phyloP scores from a whole-genome alignment of 2,329 filamentous ascomycete genomes.

The Aurifilum marmelostoma region DNA sequence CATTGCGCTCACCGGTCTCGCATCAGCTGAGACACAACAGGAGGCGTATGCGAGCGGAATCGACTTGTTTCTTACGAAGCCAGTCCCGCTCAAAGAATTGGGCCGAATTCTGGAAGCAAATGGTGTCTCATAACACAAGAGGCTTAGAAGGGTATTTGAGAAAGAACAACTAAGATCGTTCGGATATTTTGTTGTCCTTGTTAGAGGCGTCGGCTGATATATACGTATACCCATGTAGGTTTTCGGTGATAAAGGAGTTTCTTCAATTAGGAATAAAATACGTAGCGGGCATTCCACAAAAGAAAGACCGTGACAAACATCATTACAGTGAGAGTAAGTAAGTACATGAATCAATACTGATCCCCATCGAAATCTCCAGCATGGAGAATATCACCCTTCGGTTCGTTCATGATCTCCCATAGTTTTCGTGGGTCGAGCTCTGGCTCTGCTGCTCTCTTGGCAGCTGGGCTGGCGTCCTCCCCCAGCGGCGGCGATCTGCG shows the following conservation, averaged over 20 bases:
- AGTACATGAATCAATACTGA: background rate
- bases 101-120: constrained; percentile 5
- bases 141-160: background rate
- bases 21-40: constrained; percentile 46
- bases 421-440: constrained; percentile 44
- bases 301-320: background rate
- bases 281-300: background rate
- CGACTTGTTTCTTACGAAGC: constrained; percentile 53
- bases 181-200: background rate
- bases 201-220: background rate
- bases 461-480: constrained; percentile 31
- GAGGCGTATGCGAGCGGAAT: constrained; percentile 51
- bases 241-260: background rate
- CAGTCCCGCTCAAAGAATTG: constrained; percentile 42
- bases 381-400: constrained; percentile 47
- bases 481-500: constrained; percentile 36
- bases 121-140: background rate
- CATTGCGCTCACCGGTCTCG: constrained; percentile 52
- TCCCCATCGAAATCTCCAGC: constrained; percentile 45
- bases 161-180: background rate
- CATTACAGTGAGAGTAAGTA: background rate
- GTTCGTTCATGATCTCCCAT: constrained; percentile 52
- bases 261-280: background rate
- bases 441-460: constrained; percentile 37
- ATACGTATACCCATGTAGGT: background rate